These are phyloP conservation scores for Escallonia herrerae DNA, from an alignment of 129 eudicot genomes.

Conservation along the genomic window DNA sequence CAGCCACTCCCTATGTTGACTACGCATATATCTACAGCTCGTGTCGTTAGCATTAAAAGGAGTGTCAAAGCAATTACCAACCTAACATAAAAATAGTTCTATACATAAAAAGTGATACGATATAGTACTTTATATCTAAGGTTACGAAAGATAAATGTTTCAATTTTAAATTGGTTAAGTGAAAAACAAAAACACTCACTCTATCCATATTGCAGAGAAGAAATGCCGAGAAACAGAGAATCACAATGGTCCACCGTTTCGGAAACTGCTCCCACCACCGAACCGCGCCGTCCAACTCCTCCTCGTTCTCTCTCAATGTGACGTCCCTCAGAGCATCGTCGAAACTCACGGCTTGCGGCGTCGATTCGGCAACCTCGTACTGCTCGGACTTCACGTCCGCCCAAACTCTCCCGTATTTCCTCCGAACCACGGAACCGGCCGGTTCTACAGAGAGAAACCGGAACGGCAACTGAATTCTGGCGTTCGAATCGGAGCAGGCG, in stretches of 20 bases:
- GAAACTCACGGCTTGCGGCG: slow-evolving; percentile 29
- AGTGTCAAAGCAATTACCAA: no score
- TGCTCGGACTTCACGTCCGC: slow-evolving; percentile 61
- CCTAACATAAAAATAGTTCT: no score
- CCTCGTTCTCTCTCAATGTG: slow-evolving; percentile 19
- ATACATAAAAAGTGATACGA: no score
- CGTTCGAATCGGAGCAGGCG: not conserved
- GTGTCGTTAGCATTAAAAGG: no score
- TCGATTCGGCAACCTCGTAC: slow-evolving; percentile 33
- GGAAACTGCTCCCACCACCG: slow-evolving; percentile 90
- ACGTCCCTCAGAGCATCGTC: slow-evolving; percentile 21
- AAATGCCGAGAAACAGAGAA: slow-evolving; percentile 79
- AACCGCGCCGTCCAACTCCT: slow-evolving; percentile 13
- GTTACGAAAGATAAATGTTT: no score
- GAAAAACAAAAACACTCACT: slow-evolving; percentile 33
- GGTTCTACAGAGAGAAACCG: slow-evolving; percentile 6
- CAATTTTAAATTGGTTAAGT: no score
- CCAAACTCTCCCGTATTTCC: slow-evolving; percentile 31
- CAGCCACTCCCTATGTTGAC: no score
- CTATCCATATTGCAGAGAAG: slow-evolving; percentile 95
- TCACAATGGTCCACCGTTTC: slow-evolving; percentile 78
- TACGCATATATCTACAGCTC: no score
- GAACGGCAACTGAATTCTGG: slow-evolving; percentile 4
- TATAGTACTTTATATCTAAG: no score
- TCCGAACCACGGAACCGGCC: slow-evolving; percentile 3